Conservation (phyloP, 2,329 filamentous ascomycete species). For the Drechmeria coniospora region DNA sequence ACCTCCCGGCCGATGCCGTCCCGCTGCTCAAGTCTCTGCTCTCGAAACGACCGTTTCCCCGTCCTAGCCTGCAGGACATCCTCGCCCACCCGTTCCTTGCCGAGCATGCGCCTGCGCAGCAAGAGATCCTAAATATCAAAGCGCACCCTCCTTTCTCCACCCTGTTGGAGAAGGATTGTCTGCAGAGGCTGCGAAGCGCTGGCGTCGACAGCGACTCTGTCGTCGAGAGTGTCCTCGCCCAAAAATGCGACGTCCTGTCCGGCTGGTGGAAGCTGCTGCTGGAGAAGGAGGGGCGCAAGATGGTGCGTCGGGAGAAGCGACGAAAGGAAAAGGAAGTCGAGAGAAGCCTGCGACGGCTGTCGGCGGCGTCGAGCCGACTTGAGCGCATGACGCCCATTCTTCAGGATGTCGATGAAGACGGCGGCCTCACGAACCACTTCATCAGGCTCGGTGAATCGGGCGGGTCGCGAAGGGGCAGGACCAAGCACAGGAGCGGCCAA, state of each 20-base stretch:
- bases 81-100: conserved; percentile 75
- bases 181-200: conserved; percentile 84
- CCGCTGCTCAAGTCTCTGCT: conserved; percentile 65
- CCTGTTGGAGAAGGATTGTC: conserved; percentile 71
- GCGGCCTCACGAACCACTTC: conserved; percentile 31
- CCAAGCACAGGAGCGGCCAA: conserved; percentile 58
- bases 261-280: conserved; percentile 94
- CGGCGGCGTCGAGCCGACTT: conserved; percentile 75
- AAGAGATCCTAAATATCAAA: conserved; percentile 72
- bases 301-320: conserved; percentile 63
- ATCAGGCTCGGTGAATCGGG: conserved; percentile 27
- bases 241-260: conserved; percentile 76
- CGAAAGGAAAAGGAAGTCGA: conserved; percentile 74
- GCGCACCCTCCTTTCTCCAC: conserved; percentile 75
- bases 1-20: conserved; percentile 63
- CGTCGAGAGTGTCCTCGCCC: conserved; percentile 82
- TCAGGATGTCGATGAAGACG: conserved; percentile 66
- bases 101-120: conserved; percentile 75
- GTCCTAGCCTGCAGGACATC: conserved; percentile 73
- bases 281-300: conserved; percentile 88
- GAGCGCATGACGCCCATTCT: conserved; percentile 66
- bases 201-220: conserved; percentile 90
- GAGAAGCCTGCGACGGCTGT: conserved; percentile 65
- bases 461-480: conserved; percentile 52
- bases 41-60: conserved; percentile 74